A percentile compares a stretch with the other conserved stretches of the same genome.
These are phyloP conservation scores for Fusarium penzigii DNA, from an alignment of 2,329 filamentous ascomycete species.

Conservation along the genomic window DNA sequence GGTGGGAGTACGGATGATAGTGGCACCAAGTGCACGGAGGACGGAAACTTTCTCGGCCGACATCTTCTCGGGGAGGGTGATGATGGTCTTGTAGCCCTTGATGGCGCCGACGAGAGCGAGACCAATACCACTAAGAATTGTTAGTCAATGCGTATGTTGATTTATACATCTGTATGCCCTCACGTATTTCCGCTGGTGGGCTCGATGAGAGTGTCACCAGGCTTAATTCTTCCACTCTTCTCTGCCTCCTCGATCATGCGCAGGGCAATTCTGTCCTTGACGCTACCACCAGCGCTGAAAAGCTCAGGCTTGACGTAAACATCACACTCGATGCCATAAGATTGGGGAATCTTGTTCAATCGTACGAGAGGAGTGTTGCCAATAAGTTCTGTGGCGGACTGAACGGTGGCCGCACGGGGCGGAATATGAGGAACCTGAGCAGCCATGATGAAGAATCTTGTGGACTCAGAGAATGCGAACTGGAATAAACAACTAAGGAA, in stretches of 20 bases:
- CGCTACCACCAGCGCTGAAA: constrained; percentile 91
- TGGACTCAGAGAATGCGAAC: not conserved
- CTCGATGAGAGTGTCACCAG: constrained; percentile 95
- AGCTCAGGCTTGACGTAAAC: constrained; percentile 91
- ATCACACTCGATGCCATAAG: constrained; percentile 82
- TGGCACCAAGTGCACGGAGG: constrained; percentile 87
- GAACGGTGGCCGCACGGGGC: constrained; percentile 41
- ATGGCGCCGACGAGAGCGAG: constrained; percentile 91
- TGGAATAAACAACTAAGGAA: not conserved
- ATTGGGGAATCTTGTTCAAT: constrained; percentile 89
- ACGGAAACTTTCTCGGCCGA: constrained; percentile 97
- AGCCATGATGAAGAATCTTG: constrained; percentile 15
- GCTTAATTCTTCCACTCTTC: constrained; percentile 88
- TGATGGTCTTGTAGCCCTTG: constrained; percentile 98
- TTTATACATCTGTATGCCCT: constrained; percentile 16
- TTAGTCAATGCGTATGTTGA: not conserved
- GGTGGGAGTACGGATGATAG: constrained; percentile 96
- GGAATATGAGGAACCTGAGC: constrained; percentile 33
- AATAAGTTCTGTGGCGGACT: constrained; percentile 82
- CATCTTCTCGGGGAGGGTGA: constrained; percentile 99
- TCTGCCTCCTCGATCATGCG: constrained; percentile 98
- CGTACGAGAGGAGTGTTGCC: constrained; percentile 95
- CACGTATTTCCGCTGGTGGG: constrained; percentile 94
- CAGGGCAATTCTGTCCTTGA: constrained; percentile 93
- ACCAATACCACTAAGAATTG: constrained; percentile 69